Base-by-base conservation (phyloP, 2,329 filamentous ascomycete genomes). In the Neonectria ditissima region DNA sequence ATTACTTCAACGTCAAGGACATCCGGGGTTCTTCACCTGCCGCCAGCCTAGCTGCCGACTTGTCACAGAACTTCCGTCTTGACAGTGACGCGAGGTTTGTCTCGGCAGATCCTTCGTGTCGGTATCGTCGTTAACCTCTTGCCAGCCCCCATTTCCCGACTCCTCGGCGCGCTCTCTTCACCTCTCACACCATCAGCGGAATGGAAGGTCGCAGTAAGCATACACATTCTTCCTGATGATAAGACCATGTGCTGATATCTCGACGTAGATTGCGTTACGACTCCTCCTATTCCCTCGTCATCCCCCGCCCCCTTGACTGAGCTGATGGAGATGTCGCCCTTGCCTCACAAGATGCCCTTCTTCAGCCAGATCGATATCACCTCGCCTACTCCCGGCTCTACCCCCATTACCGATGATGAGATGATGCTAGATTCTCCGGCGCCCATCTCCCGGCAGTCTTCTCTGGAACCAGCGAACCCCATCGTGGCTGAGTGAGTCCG, bases 41-140 rank as follows among this genome's bases (percentile, higher is more conserved):
- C 37, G 90, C 93, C 55, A 97, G 93, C 75, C 83, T 99, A 71
- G 95, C 94, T 44, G 94, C 94, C 66, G 96, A 99, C 80, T 86
- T 98, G 73, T 97, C 94, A 62, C 94, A 97, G 77, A 99, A 98
- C 83, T 97, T 98, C 78, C 92, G 95, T 77, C 92, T 98, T 78
- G 94, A 97, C 80, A 93, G 81, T 65, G 85, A 88, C 59, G 79
- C 91, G 76, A 97, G 94, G 95, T 97, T 84, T 71, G 86, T 82
- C 65, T 66, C 66, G 67, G 57, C 30, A 58, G 20, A 30, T 53
- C 28, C 44, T 41, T 24, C 18, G 51, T 45, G 41, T 32, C 47
- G 47, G 44, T 57, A 54, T 66, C 62, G 51, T 63, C 55, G 53
- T 64, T 72, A 72, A 74, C 69, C 53, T 62, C 20, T 43, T 63